Base-by-base conservation (phyloP, 1,284 basidiomycete species). In the Porogramme epimiltina region DNA sequence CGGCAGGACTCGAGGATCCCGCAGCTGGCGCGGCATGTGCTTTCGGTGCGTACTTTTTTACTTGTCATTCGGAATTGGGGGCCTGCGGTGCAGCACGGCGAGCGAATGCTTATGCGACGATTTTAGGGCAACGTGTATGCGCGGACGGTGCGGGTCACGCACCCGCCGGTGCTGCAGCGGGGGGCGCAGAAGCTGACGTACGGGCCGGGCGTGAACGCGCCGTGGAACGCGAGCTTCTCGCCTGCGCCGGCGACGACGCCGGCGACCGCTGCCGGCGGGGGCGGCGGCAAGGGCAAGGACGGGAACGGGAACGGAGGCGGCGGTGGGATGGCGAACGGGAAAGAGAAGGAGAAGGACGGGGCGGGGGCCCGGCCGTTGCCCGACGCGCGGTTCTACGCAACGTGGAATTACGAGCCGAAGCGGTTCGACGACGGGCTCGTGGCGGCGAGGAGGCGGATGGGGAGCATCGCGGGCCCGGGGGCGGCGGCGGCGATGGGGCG, bases 401-500 rank as follows among this genome's bases (percentile, higher is more conserved):
- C 88, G 19, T 91, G 88, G 88, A 84, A 87, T 49, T 86, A 80
- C 56, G 87, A 91, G 60, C 64, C 70, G 40, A 89, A 88, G 69
- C 80, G 80, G 55, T 85, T 74, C 64, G 74, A 73, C 50, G 74
- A 80, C n/a, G 73, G 80, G n/a, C 61, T 84, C 39, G 55, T 62
- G 8, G 8, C 28, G 28, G 28, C 28, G 4, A 66, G 70, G 49
- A 54, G 67, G 45, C 60, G 68, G 54, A 55, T 65, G 54, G 67
- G 66, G 42, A 69, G 66, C 52, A 55, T 70, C 4, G 42, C 43
- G 31, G 45, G 61, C 61, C 47, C 38, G 22, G 28, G 47, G 44
- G 47, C 49, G 55, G 47, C 41, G 42, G 47, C 20, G 9, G 41
- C 46, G 15, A 49, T 59, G 22, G 58, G 59, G 26, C 36, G 61